A percentile compares a stretch with the other conserved stretches of the same genome.
Evolutionary conservation across 1,139 yeast species (phyloP).

Genomic region (Scheffersomyces insectosa): DNA sequence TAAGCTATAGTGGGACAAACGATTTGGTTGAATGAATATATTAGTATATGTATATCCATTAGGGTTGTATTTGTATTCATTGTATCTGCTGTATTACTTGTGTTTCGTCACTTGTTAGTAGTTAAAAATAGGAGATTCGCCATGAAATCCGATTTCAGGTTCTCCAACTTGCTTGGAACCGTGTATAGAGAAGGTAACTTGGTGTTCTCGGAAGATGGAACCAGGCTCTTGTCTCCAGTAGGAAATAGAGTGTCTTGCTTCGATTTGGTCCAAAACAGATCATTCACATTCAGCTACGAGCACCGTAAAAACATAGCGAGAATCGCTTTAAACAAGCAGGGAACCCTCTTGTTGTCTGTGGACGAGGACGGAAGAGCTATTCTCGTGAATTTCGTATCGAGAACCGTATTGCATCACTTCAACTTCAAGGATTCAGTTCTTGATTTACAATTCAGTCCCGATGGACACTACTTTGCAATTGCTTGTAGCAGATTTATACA

Average conservation of each 20-base stretch:
- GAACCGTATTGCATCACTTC: constrained; percentile 92
- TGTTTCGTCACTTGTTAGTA: too few species aligned
- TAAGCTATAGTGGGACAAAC: too few species aligned
- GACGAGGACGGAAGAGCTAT: constrained; percentile 95
- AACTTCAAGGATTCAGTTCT: constrained; percentile 80
- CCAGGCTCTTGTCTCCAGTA: constrained; percentile 81
- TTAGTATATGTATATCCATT: too few species aligned
- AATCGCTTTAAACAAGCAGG: constrained; percentile 81
- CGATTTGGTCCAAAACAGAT: constrained; percentile 79
- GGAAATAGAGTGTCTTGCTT: constrained; percentile 92
- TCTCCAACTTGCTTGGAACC: constrained; percentile 89
- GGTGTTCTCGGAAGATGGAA: constrained; percentile 86
- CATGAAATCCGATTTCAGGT: constrained; percentile 55
- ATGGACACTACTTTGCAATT: constrained; percentile 84
- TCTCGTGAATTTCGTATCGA: constrained; percentile 76
- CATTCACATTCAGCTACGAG: constrained; percentile 89
- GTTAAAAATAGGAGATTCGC: background rate
- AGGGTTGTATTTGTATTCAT: too few species aligned
- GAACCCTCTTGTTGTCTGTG: constrained; percentile 77
- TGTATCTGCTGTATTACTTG: too few species aligned
- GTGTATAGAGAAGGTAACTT: constrained; percentile 92
- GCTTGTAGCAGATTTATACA: constrained; percentile 83
- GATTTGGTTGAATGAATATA: too few species aligned
- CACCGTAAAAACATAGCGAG: constrained; percentile 83
- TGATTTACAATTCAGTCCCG: constrained; percentile 83